A percentile compares a stretch with the other conserved stretches of the same genome.
phyloP scores from a whole-genome alignment of 1,284 basidiomycete species.

The Tylopilus orsonianus region DNA sequence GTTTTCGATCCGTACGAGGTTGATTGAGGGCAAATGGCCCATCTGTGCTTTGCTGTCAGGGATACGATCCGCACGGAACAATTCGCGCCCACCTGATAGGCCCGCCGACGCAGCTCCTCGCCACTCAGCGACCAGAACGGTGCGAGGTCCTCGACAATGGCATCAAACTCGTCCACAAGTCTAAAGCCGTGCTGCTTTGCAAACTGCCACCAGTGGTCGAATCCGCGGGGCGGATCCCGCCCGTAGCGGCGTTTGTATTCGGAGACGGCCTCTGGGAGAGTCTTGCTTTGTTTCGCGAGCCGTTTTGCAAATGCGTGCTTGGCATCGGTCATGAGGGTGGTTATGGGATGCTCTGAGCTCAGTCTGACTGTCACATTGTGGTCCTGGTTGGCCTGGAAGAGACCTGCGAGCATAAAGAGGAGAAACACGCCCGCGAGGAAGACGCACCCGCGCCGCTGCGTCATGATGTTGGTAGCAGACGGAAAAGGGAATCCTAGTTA shows the following conservation, averaged over 20 bases:
- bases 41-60: conserved; percentile 45
- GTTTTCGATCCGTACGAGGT: conserved; percentile 72
- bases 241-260: conserved; percentile 81
- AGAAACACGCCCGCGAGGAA: conserved; percentile 50
- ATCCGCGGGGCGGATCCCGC: conserved; percentile 82
- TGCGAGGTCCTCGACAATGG: conserved; percentile 73
- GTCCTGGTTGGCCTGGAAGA: conserved; percentile 43
- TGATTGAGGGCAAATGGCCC: conserved; percentile 78
- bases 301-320: conserved; percentile 66
- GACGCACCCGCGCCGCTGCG: conserved; percentile 37
- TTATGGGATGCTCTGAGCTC: conserved; percentile 71
- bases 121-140: conserved; percentile 80
- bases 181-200: conserved; percentile 70
- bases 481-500: conserved; percentile 25
- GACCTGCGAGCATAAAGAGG: conserved; percentile 57
- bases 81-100: conserved; percentile 54
- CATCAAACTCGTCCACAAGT: conserved; percentile 91
- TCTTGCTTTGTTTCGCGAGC: conserved; percentile 72
- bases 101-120: conserved; percentile 69
- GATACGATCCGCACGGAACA: background rate
- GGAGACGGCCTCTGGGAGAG: conserved; percentile 67
- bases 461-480: conserved; percentile 17
- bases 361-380: conserved; percentile 10
- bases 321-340: conserved; percentile 78
- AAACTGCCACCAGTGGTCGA: conserved; percentile 89